Conservation (phyloP, 2,329 filamentous ascomycete genomes). For the Neodidymelliopsis sp. region DNA sequence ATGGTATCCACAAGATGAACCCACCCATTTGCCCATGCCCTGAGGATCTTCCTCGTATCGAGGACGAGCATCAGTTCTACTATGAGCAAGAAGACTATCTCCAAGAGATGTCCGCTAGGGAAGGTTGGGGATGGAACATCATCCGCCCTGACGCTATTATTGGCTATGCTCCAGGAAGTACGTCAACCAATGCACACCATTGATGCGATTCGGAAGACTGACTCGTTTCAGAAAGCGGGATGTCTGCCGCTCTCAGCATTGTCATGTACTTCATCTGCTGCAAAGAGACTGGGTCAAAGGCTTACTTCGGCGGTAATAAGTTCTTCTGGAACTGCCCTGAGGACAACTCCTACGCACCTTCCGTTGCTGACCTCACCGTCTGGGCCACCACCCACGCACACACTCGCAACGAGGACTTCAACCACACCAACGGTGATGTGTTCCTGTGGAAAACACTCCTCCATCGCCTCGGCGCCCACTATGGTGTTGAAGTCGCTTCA, state of each 20-base stretch:
- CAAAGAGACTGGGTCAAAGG: not conserved
- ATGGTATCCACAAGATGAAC: not conserved
- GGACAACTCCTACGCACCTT: not conserved
- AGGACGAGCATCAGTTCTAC: conserved; percentile 4
- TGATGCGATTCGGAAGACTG: too few species aligned
- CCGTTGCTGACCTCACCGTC: not conserved
- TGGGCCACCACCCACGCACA: conserved; percentile 3
- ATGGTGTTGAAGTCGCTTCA: not conserved
- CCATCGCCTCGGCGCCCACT: not conserved
- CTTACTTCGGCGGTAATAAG: not conserved
- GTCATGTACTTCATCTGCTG: conserved; percentile 5
- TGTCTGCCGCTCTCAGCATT: conserved; percentile 3
- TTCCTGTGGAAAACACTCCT: not conserved
- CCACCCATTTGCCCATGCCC: not conserved
- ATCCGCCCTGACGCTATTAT: too few species aligned
- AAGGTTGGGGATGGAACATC: too few species aligned
- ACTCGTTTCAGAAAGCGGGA: not conserved
- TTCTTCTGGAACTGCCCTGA: conserved; percentile 1
- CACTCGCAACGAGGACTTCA: not conserved
- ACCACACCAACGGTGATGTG: not conserved
- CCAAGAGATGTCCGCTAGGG: too few species aligned
- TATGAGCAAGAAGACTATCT: conserved; percentile 7
- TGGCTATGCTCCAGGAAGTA: too few species aligned
- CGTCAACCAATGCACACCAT: too few species aligned
- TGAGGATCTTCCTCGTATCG: not conserved